Percentiles rank a stretch among this genome's conserved stretches.
These are phyloP conservation scores for Pythium sukuiense DNA, from an alignment of 352 stramenopile genomes.

Conservation along the genomic window DNA sequence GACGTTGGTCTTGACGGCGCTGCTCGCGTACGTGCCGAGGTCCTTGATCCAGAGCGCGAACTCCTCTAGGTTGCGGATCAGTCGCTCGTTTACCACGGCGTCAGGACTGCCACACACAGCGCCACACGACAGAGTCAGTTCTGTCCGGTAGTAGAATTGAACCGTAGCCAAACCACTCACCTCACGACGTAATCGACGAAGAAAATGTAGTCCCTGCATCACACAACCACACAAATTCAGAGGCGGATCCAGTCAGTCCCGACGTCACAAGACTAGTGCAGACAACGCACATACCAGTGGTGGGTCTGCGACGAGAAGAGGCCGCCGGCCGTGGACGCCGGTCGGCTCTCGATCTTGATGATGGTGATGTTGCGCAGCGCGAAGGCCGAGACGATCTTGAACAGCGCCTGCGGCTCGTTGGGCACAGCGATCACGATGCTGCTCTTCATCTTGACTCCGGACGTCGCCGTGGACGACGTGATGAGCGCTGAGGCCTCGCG, in stretches of 20 bases:
- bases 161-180: constrained; percentile 11
- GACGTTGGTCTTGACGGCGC: constrained; percentile 54
- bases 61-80: constrained; percentile 66
- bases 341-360: constrained; percentile 83
- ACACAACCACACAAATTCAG: constrained; percentile 5
- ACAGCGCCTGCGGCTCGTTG: constrained; percentile 70
- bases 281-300: constrained; percentile 43
- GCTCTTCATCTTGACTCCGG: constrained; percentile 46
- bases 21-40: constrained; percentile 69
- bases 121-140: no score
- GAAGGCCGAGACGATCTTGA: constrained; percentile 79
- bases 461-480: not conserved
- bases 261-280: not conserved
- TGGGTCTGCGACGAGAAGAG: constrained; percentile 69
- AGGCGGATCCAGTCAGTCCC: not conserved
- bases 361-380: constrained; percentile 76
- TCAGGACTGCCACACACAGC: constrained; percentile 25
- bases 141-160: no score
- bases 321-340: constrained; percentile 53
- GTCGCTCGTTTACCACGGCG: constrained; percentile 40
- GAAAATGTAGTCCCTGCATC: constrained; percentile 74
- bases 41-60: constrained; percentile 81
- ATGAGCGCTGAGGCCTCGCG: constrained; percentile 44
- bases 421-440: constrained; percentile 70
- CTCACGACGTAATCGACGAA: constrained; percentile 76